Evolutionary conservation across 2,329 filamentous ascomycete genomes (phyloP), one percentile per base, ranked within the genome.

Genomic region (Sordariomycetes sp.): DNA sequence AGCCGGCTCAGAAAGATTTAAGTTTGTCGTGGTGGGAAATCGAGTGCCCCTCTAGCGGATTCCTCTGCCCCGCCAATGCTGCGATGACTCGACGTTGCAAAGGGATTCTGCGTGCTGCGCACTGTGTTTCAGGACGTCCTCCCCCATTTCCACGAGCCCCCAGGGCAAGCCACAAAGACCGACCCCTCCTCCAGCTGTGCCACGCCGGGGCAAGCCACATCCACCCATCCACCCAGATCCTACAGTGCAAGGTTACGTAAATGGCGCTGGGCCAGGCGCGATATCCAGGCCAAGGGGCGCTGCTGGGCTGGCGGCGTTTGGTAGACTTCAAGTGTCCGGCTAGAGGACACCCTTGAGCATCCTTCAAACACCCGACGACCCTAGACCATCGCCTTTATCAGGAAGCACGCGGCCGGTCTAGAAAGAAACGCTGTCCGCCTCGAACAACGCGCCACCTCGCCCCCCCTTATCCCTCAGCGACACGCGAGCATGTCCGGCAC

Each of bases 1-100:
- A n/a, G 22, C 6, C 46, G n/a, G 20, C 18, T 50, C 22, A 50
- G n/a, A 34, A 20, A 32, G 43, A 52, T 35, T 58, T n/a, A 34
- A 52, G 48, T 37, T 35, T 37, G 56, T 32, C 28, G 28, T 35
- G 25, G 52, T 52, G 52, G 50, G 35, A 50, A 10, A 32, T 25
- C 35, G 16, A 22, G 53, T 43, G 50, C 25, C 43, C 32, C 37
- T 46, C 37, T 37, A 43, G 28, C 35, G 28, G n/a, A n/a, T 22
- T 25, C 25, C 55, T 32, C 25, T 35, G 20, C 25, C 55, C 43
- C 25, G 32, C 32, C 34, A 48, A 53, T 18, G 28, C 34, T 37
- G 22, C 56, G 56, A 58, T 58, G 56, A 58, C 56, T 58, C 56
- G 56, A 58, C 48, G 20, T 40, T 25, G 22, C 6, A 50, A 50